Evolutionary conservation across 345 rosid species (phyloP), one percentile per base, ranked within the genome.

Genomic region (Luvunga scandens): DNA sequence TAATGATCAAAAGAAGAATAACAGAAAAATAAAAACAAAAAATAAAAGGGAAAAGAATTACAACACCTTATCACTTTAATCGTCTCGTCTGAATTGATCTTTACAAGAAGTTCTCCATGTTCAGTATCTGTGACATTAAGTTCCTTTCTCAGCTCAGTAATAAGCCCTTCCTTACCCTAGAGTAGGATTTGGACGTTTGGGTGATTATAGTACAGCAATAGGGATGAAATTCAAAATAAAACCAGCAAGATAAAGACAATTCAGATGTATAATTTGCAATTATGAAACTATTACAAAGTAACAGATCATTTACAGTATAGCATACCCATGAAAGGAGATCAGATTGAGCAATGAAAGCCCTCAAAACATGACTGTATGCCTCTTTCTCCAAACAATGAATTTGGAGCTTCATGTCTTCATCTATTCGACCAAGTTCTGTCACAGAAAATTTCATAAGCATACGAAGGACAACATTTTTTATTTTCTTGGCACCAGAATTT

Each of bases 251-350:
- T 22, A 62, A 38, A 25, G 28, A 19, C 45, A 68, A 72, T 67
- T 38, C 24, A 75, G 9, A 61, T 16, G 65, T 70, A 77, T 25
- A 74, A 28, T 16, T 30, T 34, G 69, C 14, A 7, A 4, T 56
- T 34, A 53, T 59, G 33, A 9, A 56, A 63, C 25, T 21, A 31
- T 31, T 22, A 16, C 7, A 82, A 31, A 28, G 48, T 9, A 62
- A 12, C 0, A 18, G 33, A 16, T 33, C 59, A 31, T 60, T 36
- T 30, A 24, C 14, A 72, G 59, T 50, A 9, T 25, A 27, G 48
- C 63, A 66, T 81, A 84, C 87, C 84, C 87, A 81, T n/a, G 87
- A 79, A 55, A 84, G 83, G 13, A 76, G 79, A 74, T 84, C 84
- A 9, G 84, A 81, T 79, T 84, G 84, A 66, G 83, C 84, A 25